Evolutionary conservation across 2,329 filamentous ascomycete genomes (phyloP), one percentile per base, ranked within the genome.

Genomic region (Tothia fuscella): DNA sequence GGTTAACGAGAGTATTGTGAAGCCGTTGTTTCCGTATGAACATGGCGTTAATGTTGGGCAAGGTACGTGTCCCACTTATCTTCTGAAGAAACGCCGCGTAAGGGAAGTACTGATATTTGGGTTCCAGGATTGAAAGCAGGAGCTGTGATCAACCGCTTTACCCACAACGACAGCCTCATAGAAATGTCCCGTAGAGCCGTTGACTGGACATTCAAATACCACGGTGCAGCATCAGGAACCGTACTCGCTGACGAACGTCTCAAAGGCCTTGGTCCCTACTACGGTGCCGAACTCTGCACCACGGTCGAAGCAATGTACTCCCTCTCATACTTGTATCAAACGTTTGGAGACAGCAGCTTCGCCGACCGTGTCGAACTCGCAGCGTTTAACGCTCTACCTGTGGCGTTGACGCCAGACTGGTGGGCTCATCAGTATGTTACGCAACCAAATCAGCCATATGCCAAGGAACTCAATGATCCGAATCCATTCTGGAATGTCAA

Each of bases 401-500:
- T 61, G 3, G 66, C 66, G 47, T 50, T 74, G 21, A 66, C 65
- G 14, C 61, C 64, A 1, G 65, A 74, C 48, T 72, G 68, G 63
- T 76, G 72, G 72, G 62, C 63, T 19, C 70, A 70, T 49, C 69
- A 75, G 51, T 76, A 76, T 47, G 62, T 76, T 42, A 57, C 62
- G 3, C 62, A 73, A 48, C 63, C 66, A 0, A 76, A 76, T 47
- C 69, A 74, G 48, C 70, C 71, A 3, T 66, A 63, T 51, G 60
- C 66, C 6, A 55, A 62, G 36, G 60, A 62, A 14, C 55, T 72
- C 14, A 53, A 57, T 7, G 16, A 20, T 6, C 51, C 44, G 31
- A 58, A 56, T 6, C 67, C 64, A 0, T 74, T 71, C 51, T 72
- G 57, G 42, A 71, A 72, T 41, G 64, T 68, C 19, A 63, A 66